phyloP scores from a whole-genome alignment of 2,329 filamentous ascomycete genomes.

The Aspergillus luchuensis region DNA sequence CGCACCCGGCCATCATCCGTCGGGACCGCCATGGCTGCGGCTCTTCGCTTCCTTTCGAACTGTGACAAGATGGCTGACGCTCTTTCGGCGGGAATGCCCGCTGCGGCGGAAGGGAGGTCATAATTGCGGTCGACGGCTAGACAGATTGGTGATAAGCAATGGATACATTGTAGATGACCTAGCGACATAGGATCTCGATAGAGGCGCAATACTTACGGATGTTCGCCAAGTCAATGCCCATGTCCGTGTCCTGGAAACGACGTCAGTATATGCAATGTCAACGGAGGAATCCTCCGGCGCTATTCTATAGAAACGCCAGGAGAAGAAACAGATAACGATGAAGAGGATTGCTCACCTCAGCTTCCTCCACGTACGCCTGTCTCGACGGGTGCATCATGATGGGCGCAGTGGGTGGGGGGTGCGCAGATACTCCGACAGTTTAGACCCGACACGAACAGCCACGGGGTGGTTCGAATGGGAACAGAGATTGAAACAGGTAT shows the following conservation, averaged over 20 bases:
- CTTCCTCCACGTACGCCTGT: conserved; percentile 91
- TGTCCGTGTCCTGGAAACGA: conserved; percentile 52
- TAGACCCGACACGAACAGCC: not conserved
- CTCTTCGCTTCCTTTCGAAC: conserved; percentile 87
- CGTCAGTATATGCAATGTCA: conserved; percentile 24
- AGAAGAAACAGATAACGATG: not conserved
- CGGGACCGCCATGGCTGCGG: conserved; percentile 85
- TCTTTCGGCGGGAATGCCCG: conserved; percentile 74
- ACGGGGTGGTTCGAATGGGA: not conserved
- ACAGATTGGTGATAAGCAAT: not conserved
- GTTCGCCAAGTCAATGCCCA: conserved; percentile 64
- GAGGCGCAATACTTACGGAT: conserved; percentile 56
- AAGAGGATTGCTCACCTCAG: conserved; percentile 59
- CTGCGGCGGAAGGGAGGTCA: conserved; percentile 66
- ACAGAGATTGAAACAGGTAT: not conserved
- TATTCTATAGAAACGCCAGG: not conserved
- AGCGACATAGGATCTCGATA: not conserved
- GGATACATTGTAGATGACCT: not conserved
- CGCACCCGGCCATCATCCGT: conserved; percentile 91
- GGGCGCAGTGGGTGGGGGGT: conserved; percentile 13
- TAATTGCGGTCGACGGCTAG: conserved; percentile 78
- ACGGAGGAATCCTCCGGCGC: conserved; percentile 1
- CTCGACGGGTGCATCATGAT: conserved; percentile 79
- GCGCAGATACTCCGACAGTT: not conserved
- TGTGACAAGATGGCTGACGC: conserved; percentile 83